Percentiles rank a stretch among this genome's conserved stretches.
Evolutionary conservation across 1,284 basidiomycete species (phyloP).

Genomic region (Ceratobasidium sp.): DNA sequence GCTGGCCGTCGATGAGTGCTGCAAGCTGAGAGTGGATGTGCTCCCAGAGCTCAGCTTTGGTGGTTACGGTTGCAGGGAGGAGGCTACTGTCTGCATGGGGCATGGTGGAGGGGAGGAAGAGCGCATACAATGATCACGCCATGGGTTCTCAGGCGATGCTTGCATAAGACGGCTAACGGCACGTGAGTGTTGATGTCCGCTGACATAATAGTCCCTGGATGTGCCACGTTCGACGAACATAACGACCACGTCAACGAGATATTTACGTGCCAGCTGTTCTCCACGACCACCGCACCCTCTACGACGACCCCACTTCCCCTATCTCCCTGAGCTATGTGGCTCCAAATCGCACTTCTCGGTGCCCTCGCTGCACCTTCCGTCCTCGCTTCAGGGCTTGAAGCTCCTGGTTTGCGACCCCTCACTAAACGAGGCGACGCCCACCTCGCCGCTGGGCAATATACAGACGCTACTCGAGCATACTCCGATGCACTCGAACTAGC

Average conservation of each 20-base stretch:
- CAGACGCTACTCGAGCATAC: constrained; percentile 82
- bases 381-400: constrained; percentile 63
- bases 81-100: constrained; percentile 86
- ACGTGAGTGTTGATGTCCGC: constrained; percentile 25
- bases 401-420: constrained; percentile 76
- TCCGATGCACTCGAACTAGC: constrained; percentile 79
- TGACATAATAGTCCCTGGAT: constrained; percentile 3
- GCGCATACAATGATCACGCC: constrained; percentile 37
- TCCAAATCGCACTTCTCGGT: constrained; percentile 19
- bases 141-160: background rate
- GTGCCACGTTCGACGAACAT: constrained; percentile 38
- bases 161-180: background rate
- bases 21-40: constrained; percentile 77
- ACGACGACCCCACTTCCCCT: background rate
- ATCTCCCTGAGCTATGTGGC: constrained; percentile 19
- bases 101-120: constrained; percentile 63
- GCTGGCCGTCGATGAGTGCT: constrained; percentile 73
- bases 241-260: constrained; percentile 30
- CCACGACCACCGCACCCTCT: no score
- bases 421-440: constrained; percentile 76
- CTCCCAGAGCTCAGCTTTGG: constrained; percentile 81
- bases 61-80: constrained; percentile 74
- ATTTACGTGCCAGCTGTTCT: constrained; percentile 9
- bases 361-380: constrained; percentile 18
- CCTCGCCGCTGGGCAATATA: constrained; percentile 78